phyloP scores from a whole-genome alignment of 371 early-diverging fungal species.

The Rhizopus microsporus region DNA sequence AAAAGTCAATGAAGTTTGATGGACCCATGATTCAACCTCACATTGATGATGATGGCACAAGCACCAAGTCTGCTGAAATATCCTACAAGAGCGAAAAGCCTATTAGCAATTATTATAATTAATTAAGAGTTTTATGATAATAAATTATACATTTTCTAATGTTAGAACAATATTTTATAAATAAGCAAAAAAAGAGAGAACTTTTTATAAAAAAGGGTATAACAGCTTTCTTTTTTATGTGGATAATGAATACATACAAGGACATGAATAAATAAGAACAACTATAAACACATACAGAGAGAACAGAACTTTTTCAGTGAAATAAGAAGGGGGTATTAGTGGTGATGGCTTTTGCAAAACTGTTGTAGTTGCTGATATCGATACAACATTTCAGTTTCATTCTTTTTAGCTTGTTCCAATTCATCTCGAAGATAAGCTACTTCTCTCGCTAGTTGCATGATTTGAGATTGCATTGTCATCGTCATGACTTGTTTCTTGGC shows the following conservation, averaged over 20 bases:
- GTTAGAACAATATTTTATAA: too few relatives aligned
- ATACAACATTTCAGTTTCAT: constrained; percentile 4
- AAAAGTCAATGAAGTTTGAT: constrained; percentile 20
- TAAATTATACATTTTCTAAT: neutral
- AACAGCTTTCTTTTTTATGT: too few relatives aligned
- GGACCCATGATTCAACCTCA: constrained; percentile 11
- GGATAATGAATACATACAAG: too few relatives aligned
- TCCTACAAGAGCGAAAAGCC: constrained; percentile 26
- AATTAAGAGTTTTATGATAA: neutral
- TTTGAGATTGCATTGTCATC: constrained; percentile 23
- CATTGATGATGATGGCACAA: constrained; percentile 13
- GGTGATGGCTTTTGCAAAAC: neutral
- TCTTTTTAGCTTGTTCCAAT: constrained; percentile 10
- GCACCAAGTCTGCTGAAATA: constrained; percentile 15
- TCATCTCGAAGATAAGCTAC: constrained; percentile 15
- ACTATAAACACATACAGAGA: too few relatives aligned
- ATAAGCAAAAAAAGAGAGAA: too few relatives aligned
- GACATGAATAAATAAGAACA: too few relatives aligned
- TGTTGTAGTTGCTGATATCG: constrained; percentile 13
- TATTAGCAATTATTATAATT: constrained; percentile 8
- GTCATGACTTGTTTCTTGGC: constrained; percentile 52
- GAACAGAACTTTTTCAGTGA: too few relatives aligned
- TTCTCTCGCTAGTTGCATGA: constrained; percentile 25
- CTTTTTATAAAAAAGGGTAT: too few relatives aligned
- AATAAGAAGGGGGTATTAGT: neutral